A percentile compares a stretch with the other conserved stretches of the same genome.
These are phyloP conservation scores for Penicillium diatomitis DNA, from an alignment of 495 filamentous ascomycete genomes.

Conservation along the genomic window DNA sequence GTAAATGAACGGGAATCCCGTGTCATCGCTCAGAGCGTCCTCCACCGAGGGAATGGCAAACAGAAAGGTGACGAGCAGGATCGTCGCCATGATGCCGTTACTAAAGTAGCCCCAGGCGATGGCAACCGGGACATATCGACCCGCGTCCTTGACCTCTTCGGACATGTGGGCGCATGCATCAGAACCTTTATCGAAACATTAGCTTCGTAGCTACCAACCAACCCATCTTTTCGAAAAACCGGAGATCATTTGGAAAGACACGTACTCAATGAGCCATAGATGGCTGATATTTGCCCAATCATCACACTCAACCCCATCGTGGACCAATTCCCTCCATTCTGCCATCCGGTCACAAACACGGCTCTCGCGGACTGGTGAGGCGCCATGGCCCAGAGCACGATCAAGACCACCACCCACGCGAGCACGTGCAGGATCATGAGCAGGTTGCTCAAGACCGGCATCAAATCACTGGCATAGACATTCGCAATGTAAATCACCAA, in stretches of 20 bases:
- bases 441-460: conserved; percentile 31
- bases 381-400: conserved; percentile 33
- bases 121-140: conserved; percentile 27
- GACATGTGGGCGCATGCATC: conserved; percentile 32
- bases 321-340: conserved; percentile 40
- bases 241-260: neutral
- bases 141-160: conserved; percentile 37
- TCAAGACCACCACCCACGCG: conserved; percentile 27
- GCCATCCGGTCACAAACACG: conserved; percentile 37
- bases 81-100: conserved; percentile 28
- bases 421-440: conserved; percentile 31
- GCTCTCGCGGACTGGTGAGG: conserved; percentile 25
- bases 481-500: conserved; percentile 34
- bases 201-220: neutral
- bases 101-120: conserved; percentile 30
- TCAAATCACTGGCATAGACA: conserved; percentile 24
- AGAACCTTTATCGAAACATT: conserved; percentile 12
- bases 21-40: conserved; percentile 17
- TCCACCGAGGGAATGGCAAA: conserved; percentile 32
- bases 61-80: conserved; percentile 30
- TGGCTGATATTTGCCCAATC: conserved; percentile 38
- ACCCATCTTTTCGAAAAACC: neutral
- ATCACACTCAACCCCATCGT: conserved; percentile 38
- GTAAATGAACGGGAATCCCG: conserved; percentile 24
- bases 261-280: conserved; percentile 25